Evolutionary conservation across 2,329 filamentous ascomycete genomes (phyloP), one percentile per base, ranked within the genome.

Genomic region (Pseudocercospora fuligena): DNA sequence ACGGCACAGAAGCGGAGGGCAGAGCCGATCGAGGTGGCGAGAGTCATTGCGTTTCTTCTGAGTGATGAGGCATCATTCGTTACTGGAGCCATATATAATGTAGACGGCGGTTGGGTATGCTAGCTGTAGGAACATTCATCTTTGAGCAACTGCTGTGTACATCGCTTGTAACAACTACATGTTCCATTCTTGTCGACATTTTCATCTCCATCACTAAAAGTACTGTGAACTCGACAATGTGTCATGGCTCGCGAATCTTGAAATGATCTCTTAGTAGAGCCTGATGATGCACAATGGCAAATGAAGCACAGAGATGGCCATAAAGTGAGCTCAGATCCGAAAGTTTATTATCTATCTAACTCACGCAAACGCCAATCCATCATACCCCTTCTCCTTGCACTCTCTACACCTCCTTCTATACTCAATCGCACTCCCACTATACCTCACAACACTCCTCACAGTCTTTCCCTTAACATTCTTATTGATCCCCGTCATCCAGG

Each of bases 401-500:
- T 60, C 63, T 16, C 29, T 51, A 21, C 63, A 65, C 21, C 57
- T 25, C 58, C 43, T 57, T 16, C 63, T 23, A 57, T 61, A 65
- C 63, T 61, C 58, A 21, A 61, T 47, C 8, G 47, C 49, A 53
- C 58, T 61, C 11, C 63, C 58, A 36, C 31, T 49, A 43, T 66
- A 66, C 27, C 64, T 51, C 31, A 62, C 49, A 21, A 62, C 49
- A 43, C 36, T 66, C 59, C 59, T 57, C 36, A 58, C 51, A n/a
- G 23, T 33, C 59, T 66, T 66, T 4, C 64, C 51, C 27, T 57
- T 59, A 2, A 62, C 33, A 54, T 66, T 66, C 59, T 57, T 66
- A 43, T 62, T 62, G 49, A 66, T 59, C 16, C 51, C 64, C 23
- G 59, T 66, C 64, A 66, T 58, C 64, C 59, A 66, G 8, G 43